Base-by-base conservation (phyloP, 1,284 basidiomycete species). In the Erythrobasidium hasegawianum region DNA sequence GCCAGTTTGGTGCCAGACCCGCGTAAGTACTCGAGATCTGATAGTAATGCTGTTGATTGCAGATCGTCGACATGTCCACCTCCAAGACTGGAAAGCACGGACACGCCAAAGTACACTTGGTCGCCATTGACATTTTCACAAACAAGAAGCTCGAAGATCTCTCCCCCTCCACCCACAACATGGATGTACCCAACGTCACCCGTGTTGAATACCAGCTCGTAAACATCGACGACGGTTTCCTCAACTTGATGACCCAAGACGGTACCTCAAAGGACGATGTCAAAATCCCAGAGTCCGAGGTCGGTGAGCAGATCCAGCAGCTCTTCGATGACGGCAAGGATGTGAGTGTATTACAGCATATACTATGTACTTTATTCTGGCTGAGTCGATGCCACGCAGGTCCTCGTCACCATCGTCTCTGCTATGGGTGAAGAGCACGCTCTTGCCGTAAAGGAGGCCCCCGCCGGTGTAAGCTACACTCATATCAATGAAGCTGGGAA, bases 41-140 rank as follows among this genome's bases (percentile, higher is more conserved):
- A n/a, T n/a, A n/a, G n/a, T n/a, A 7, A 10, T 5, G 9, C 7
- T 10, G 16, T 20, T 2, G 8, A 38, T 13, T 29, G 14, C 64
- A 75, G 85, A 95, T 96, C 81, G 87, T 94, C 75, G 92, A 81
- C 75, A 98, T 98, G 95, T 97, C 94, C 72, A 98, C 96, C 82
- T 98, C 95, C 79, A 98, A 98, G 86, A 96, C 92, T 61, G 93
- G 92, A 59, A 79, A 79, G 86, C 95, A 97, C 84, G 95, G 95
- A 77, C 96, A 98, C 84, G 95, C 96, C 81, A 98, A 98, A 83
- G 95, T 97, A 78, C 92, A 98, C 82, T 85, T 98, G 74, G 86
- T 97, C 76, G 96, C 87, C 78, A 89, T 89, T 78, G 96, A 98
- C 57, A 70, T 69, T 52, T 96, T 96, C 84, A 96, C 92, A 73